These are phyloP conservation scores for Suhomyces prunicola DNA, from an alignment of 805 yeast species.

Conservation along the genomic window DNA sequence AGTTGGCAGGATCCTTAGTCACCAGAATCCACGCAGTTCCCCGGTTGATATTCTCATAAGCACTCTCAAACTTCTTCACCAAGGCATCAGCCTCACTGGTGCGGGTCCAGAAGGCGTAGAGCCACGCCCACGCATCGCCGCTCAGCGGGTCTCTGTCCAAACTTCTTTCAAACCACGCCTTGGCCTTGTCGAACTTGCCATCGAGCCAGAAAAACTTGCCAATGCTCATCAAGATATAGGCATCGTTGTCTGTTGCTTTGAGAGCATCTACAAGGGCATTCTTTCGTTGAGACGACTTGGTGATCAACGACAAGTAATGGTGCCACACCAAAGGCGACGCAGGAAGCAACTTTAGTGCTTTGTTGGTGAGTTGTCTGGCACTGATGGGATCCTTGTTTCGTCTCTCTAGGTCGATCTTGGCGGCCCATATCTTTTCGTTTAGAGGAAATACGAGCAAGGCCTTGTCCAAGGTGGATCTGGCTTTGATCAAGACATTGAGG, in stretches of 20 bases:
- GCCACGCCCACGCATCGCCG: slow-evolving; percentile 81
- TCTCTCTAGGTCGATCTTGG: slow-evolving; percentile 57
- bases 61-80: slow-evolving; percentile 28
- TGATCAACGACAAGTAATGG: slow-evolving; percentile 47
- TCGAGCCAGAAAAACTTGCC: slow-evolving; percentile 67
- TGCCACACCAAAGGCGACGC: slow-evolving; percentile 63
- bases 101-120: slow-evolving; percentile 43
- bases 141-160: slow-evolving; percentile 48
- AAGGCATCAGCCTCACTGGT: slow-evolving; percentile 35
- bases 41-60: slow-evolving; percentile 45
- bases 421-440: slow-evolving; percentile 54
- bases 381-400: slow-evolving; percentile 45
- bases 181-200: slow-evolving; percentile 60
- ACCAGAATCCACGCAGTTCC: slow-evolving; percentile 61
- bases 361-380: slow-evolving; percentile 53
- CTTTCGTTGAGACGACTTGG: slow-evolving; percentile 50
- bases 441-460: slow-evolving; percentile 48
- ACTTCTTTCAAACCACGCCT: slow-evolving; percentile 73
- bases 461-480: slow-evolving; percentile 70
- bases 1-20: slow-evolving; percentile 47
- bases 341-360: slow-evolving; percentile 60
- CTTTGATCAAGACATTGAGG: slow-evolving; percentile 46
- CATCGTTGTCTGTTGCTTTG: slow-evolving; percentile 57
- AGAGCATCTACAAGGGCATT: slow-evolving; percentile 69
- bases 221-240: slow-evolving; percentile 56